Conservation (phyloP, 2,329 filamentous ascomycete species). For the Colletotrichum sp. region DNA sequence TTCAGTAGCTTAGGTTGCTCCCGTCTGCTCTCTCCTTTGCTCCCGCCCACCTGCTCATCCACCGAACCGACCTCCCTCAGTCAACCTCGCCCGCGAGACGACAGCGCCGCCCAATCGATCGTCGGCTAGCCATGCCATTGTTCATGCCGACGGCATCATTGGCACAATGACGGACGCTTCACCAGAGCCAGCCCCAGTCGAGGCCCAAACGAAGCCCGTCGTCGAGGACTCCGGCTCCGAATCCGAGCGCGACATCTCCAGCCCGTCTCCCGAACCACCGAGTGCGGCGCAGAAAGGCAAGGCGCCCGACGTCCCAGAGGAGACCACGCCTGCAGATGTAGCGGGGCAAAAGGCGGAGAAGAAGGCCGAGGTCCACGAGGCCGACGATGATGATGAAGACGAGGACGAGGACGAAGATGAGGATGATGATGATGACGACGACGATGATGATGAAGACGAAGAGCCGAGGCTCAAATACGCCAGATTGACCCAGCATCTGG, state of each 20-base stretch:
- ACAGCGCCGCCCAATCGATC: neutral
- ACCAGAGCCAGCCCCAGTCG: slow-evolving; percentile 36
- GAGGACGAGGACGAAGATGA: slow-evolving; percentile 48
- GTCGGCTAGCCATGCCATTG: slow-evolving; percentile 6
- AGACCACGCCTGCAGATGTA: neutral
- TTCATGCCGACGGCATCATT: slow-evolving; percentile 21
- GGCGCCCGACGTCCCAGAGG: neutral
- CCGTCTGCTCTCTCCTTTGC: neutral
- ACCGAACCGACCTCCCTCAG: neutral
- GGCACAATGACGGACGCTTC: slow-evolving; percentile 48
- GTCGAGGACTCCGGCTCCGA: slow-evolving; percentile 22
- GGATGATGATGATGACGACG: slow-evolving; percentile 66
- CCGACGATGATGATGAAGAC: slow-evolving; percentile 28
- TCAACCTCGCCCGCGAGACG: neutral
- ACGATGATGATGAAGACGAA: slow-evolving; percentile 86
- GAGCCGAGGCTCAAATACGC: slow-evolving; percentile 95
- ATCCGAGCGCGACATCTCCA: neutral
- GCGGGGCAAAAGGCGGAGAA: slow-evolving; percentile 18
- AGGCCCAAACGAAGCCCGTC: slow-evolving; percentile 22
- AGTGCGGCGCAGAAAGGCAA: slow-evolving; percentile 16
- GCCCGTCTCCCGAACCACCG: neutral
- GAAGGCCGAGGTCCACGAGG: slow-evolving; percentile 23
- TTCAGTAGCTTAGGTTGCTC: neutral
- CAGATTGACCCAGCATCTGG: slow-evolving; percentile 81
- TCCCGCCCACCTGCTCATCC: neutral